Percentiles rank a stretch among this genome's conserved stretches.
Evolutionary conservation across 805 yeast genomes (phyloP).

Genomic region (Ogataea dorogensis): DNA sequence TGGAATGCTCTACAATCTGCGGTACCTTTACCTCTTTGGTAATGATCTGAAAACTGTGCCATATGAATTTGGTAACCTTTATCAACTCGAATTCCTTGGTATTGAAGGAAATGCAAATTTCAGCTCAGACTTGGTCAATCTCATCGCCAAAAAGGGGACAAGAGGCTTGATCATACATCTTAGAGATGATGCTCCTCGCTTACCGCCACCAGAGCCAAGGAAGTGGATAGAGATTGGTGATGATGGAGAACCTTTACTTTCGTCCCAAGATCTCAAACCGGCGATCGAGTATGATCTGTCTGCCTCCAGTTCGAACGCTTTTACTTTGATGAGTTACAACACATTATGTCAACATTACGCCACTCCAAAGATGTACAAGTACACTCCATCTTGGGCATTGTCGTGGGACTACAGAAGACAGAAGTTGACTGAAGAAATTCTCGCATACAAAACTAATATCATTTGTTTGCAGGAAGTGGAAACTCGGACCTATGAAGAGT

Average conservation of each 20-base stretch:
- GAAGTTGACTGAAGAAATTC: constrained; percentile 68
- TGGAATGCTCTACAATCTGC: constrained; percentile 76
- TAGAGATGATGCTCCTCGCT: constrained; percentile 77
- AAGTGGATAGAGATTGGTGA: constrained; percentile 79
- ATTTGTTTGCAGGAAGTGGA: constrained; percentile 96
- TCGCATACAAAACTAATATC: constrained; percentile 66
- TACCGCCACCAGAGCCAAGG: constrained; percentile 67
- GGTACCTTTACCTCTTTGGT: constrained; percentile 84
- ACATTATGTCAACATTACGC: constrained; percentile 96
- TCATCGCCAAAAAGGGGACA: constrained; percentile 79
- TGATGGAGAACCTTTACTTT: constrained; percentile 60
- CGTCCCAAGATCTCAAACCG: constrained; percentile 22
- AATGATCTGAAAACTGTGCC: constrained; percentile 78
- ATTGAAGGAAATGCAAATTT: constrained; percentile 85
- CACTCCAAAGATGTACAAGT: constrained; percentile 85
- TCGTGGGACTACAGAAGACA: constrained; percentile 89
- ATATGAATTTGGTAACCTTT: constrained; percentile 78
- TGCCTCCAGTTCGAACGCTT: constrained; percentile 40
- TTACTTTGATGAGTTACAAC: constrained; percentile 84
- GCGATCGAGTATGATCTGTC: constrained; percentile 28
- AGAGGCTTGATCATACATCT: constrained; percentile 75
- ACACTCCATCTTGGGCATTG: constrained; percentile 96
- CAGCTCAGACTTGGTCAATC: constrained; percentile 59
- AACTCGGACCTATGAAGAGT: constrained; percentile 77
- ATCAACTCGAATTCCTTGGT: constrained; percentile 83